Conservation (phyloP, 345 rosid species). For the Ailanthus altissimus region DNA sequence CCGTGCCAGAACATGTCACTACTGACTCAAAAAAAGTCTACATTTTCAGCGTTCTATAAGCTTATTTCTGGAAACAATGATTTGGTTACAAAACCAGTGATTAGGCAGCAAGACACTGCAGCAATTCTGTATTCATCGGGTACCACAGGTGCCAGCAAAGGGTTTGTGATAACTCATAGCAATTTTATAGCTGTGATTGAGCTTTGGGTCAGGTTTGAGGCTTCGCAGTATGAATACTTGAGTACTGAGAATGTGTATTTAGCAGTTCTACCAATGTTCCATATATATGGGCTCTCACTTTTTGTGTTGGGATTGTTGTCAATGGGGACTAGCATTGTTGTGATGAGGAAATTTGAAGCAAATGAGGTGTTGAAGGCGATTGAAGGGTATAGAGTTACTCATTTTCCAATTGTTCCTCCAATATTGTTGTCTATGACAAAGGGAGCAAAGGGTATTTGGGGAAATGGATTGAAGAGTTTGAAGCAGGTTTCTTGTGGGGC, state of each 20-base stretch:
- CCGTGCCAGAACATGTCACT: constrained; percentile 51
- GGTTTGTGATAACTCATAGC: constrained; percentile 69
- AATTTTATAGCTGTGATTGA: constrained; percentile 68
- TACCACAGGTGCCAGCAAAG: constrained; percentile 81
- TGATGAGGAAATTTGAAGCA: constrained; percentile 66
- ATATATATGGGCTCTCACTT: constrained; percentile 73
- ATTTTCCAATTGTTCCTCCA: constrained; percentile 82
- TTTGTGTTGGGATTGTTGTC: constrained; percentile 64
- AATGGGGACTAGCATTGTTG: constrained; percentile 66
- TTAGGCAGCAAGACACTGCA: constrained; percentile 75
- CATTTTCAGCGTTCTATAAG: constrained; percentile 37
- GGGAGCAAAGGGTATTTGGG: constrained; percentile 36
- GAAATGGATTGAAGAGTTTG: constrained; percentile 53
- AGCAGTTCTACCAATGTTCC: constrained; percentile 76
- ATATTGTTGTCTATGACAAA: constrained; percentile 55
- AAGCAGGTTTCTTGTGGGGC: constrained; percentile 90
- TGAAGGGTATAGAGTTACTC: constrained; percentile 57
- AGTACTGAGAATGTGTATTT: constrained; percentile 56
- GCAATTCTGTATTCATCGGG: constrained; percentile 85
- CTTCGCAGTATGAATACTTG: constrained; percentile 58
- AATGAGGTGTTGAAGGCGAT: constrained; percentile 47
- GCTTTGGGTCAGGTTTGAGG: constrained; percentile 78
- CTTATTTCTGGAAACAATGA: constrained; percentile 35
- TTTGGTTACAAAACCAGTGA: constrained; percentile 33
- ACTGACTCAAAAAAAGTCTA: constrained; percentile 23